These are phyloP conservation scores for Serendipita sp. DNA, from an alignment of 768 basidiomycete species.

Conservation along the genomic window DNA sequence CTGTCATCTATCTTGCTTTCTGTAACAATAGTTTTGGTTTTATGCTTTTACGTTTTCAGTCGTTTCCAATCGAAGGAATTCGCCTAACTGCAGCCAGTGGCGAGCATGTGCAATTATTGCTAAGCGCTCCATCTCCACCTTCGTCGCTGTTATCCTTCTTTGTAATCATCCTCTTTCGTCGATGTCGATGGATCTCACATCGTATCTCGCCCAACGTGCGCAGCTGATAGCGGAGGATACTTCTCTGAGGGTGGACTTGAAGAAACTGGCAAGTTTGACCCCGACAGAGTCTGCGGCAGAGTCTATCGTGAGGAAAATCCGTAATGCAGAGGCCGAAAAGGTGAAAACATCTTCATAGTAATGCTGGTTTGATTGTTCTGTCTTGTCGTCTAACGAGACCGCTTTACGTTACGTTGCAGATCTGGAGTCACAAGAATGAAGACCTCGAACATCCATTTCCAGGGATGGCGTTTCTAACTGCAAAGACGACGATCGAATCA, in stretches of 20 bases:
- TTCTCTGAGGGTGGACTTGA: slow-evolving; percentile 33
- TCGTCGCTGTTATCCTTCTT: not conserved
- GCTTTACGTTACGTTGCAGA: slow-evolving; percentile 25
- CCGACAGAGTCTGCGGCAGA: slow-evolving; percentile 38
- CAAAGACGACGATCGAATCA: slow-evolving; percentile 37
- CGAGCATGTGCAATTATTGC: no score
- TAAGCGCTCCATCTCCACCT: no score
- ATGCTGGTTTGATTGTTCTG: not conserved
- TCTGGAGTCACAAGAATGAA: slow-evolving; percentile 56
- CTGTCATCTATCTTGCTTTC: no score
- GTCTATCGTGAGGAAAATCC: slow-evolving; percentile 34
- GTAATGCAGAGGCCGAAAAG: slow-evolving; percentile 31
- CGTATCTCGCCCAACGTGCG: slow-evolving; percentile 12
- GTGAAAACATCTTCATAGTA: not conserved
- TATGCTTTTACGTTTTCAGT: no score
- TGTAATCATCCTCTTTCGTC: not conserved
- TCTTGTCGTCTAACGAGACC: no score
- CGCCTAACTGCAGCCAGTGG: no score
- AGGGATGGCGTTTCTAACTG: slow-evolving; percentile 65
- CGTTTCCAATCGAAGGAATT: no score
- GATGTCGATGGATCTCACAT: slow-evolving; percentile 6
- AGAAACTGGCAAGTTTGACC: slow-evolving; percentile 17
- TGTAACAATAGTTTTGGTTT: no score
- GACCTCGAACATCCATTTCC: slow-evolving; percentile 48
- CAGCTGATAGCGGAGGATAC: slow-evolving; percentile 27